These are phyloP conservation scores for Starmerella potacharoeniae DNA, from an alignment of 805 yeast genomes.

Conservation along the genomic window DNA sequence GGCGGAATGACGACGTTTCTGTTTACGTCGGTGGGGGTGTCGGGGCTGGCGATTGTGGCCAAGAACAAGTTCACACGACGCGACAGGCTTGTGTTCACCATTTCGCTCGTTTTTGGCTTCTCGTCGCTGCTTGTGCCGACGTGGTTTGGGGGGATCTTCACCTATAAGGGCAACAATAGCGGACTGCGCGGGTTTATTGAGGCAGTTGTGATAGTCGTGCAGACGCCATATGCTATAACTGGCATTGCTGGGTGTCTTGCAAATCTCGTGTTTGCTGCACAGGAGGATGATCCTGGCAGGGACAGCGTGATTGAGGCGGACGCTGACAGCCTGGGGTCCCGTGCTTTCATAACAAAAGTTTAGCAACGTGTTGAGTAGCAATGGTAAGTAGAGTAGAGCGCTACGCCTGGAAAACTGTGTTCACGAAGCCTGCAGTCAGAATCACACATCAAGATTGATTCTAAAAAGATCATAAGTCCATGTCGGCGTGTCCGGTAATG, in stretches of 20 bases:
- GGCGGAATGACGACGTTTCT: constrained; percentile 83
- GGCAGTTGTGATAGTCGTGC: constrained; percentile 59
- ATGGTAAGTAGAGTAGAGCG: no score
- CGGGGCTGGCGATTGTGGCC: constrained; percentile 58
- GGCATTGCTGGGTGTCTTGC: constrained; percentile 54
- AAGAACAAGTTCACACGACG: constrained; percentile 47
- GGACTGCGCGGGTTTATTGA: constrained; percentile 50
- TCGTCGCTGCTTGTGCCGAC: constrained; percentile 53
- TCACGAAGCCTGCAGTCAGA: no score
- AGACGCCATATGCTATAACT: constrained; percentile 60
- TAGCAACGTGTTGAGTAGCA: no score
- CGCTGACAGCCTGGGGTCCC: no score
- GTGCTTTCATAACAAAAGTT: no score
- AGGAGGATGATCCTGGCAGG: constrained; percentile 30
- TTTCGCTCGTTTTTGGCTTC: constrained; percentile 51
- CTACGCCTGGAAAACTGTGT: no score
- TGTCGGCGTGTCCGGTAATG: no score
- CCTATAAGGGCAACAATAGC: constrained; percentile 49
- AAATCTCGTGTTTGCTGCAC: constrained; percentile 48
- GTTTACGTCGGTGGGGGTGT: constrained; percentile 67
- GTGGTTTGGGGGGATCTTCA: constrained; percentile 57
- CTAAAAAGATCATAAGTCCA: no score
- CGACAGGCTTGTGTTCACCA: constrained; percentile 61
- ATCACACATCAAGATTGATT: no score
- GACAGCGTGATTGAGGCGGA: background rate